These are phyloP conservation scores for Lactuca sativa DNA, from an alignment of 129 eudicot genomes.

Conservation along the genomic window DNA sequence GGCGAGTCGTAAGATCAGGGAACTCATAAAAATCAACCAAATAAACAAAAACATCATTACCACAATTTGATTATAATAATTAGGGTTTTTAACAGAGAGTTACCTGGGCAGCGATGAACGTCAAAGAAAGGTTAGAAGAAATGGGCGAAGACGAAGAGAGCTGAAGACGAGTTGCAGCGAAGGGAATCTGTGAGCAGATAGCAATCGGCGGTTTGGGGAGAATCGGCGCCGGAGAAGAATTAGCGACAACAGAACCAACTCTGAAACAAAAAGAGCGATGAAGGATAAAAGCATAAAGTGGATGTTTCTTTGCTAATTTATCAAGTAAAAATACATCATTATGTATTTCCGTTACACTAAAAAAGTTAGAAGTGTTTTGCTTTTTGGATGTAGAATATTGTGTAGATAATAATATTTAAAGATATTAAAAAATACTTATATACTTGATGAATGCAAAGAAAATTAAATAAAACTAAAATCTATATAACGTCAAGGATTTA, in stretches of 20 bases:
- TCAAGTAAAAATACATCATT: too few relatives aligned
- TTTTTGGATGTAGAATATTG: too few relatives aligned
- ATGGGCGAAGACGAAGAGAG: background rate
- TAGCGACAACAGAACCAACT: background rate
- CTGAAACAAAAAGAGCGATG: background rate
- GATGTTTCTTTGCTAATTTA: background rate
- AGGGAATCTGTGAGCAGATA: background rate
- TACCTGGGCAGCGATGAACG: background rate
- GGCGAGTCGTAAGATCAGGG: background rate
- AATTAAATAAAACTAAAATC: too few relatives aligned
- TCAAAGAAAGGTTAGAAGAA: background rate
- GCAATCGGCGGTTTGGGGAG: background rate
- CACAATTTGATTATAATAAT: background rate
- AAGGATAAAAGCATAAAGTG: background rate
- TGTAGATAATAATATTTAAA: too few relatives aligned
- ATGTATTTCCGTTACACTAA: too few relatives aligned
- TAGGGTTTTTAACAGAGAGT: background rate
- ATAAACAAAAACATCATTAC: background rate
- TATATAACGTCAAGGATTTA: too few relatives aligned
- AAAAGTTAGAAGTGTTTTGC: too few relatives aligned
- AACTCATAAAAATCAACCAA: background rate
- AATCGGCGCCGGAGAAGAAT: background rate
- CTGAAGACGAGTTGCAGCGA: background rate
- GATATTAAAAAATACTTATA: too few relatives aligned
- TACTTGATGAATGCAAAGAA: too few relatives aligned